Evolutionary conservation across 306 rosid species (phyloP).

Genomic region (Gynostemma pentaphyllum): DNA sequence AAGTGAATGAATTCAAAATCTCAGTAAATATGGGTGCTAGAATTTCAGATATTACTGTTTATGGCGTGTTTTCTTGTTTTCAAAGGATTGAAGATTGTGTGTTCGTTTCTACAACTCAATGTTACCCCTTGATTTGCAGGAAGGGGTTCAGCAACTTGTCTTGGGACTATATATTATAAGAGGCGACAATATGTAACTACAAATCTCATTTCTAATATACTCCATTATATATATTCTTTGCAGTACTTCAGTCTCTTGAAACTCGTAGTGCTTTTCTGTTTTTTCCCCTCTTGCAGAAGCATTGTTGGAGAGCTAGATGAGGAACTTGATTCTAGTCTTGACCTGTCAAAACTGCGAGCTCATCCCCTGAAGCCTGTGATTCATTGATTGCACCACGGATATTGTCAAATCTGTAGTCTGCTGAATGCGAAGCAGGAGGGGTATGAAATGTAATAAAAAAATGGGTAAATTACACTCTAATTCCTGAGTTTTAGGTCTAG

Average conservation of each 20-base stretch:
- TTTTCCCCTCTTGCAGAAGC: constrained; percentile 72
- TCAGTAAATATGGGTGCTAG: not conserved
- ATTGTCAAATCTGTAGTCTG: no score
- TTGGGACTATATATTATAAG: constrained; percentile 85
- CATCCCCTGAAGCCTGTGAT: constrained; percentile 84
- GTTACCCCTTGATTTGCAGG: constrained; percentile 41
- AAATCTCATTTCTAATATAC: not conserved
- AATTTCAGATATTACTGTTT: no score
- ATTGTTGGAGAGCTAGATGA: constrained; percentile 93
- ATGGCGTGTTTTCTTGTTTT: no score
- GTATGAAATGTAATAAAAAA: no score
- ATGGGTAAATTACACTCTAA: no score
- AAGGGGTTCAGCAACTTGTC: constrained; percentile 92
- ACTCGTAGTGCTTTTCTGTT: not conserved
- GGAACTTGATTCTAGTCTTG: constrained; percentile 72
- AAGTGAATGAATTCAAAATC: no score
- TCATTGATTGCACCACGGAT: constrained; percentile 40
- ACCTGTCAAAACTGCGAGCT: constrained; percentile 74
- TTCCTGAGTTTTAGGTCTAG: no score
- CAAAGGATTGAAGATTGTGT: not conserved
- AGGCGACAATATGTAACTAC: constrained; percentile 88
- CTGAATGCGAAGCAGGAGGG: no score
- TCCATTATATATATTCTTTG: no score
- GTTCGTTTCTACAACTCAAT: not conserved
- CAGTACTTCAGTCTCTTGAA: constrained; percentile 2